Percentiles rank a stretch among this genome's conserved stretches.
Evolutionary conservation across 2,329 filamentous ascomycete genomes (phyloP).

Genomic region (Neonectria magnoliae): DNA sequence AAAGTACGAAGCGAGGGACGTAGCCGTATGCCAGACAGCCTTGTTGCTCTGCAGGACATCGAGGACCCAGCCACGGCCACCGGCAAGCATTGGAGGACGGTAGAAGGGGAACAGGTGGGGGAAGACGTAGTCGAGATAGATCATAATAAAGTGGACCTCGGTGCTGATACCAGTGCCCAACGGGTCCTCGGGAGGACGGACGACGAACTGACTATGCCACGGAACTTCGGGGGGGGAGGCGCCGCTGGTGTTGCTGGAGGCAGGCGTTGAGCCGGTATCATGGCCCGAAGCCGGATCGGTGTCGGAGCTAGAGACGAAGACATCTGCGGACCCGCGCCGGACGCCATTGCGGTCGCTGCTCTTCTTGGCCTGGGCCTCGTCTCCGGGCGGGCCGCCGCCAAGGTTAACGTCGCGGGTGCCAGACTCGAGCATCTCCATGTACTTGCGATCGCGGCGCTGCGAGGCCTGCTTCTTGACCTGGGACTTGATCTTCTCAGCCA

Average conservation of each 20-base stretch:
- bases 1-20: conserved; percentile 68
- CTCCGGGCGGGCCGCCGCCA: conserved; percentile 6
- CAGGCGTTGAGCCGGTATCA: conserved; percentile 41
- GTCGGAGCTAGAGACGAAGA: conserved; percentile 40
- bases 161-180: conserved; percentile 36
- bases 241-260: conserved; percentile 44
- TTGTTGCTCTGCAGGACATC: conserved; percentile 66
- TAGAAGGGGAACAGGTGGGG: conserved; percentile 73
- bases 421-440: conserved; percentile 54
- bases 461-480: conserved; percentile 65
- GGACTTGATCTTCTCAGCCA: conserved; percentile 63
- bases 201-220: conserved; percentile 46
- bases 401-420: conserved; percentile 45
- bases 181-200: conserved; percentile 33
- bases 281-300: conserved; percentile 41
- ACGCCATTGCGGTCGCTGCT: conserved; percentile 1
- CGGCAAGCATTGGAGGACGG: conserved; percentile 62
- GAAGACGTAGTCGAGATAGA: conserved; percentile 70
- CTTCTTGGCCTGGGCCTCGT: background rate
- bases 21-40: conserved; percentile 65
- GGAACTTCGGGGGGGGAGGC: conserved; percentile 46
- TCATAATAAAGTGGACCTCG: conserved; percentile 60
- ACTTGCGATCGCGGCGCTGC: conserved; percentile 61
- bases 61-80: conserved; percentile 70
- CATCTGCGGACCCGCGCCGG: conserved; percentile 18